Conservation (phyloP, 305 asterid genomes). For the Plantago rigida region DNA sequence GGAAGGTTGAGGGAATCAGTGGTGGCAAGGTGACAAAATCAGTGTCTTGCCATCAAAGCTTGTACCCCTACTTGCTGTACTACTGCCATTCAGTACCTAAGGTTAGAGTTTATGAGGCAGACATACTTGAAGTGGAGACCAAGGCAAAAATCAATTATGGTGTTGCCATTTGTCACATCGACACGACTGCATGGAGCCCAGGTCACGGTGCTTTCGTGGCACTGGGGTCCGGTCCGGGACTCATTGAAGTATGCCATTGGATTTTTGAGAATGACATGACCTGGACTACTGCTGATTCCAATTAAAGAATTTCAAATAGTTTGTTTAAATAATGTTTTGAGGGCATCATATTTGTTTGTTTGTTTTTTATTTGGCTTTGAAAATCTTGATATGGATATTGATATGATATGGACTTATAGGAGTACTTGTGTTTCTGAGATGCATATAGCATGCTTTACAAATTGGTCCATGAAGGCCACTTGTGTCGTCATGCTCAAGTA, state of each 20-base stretch:
- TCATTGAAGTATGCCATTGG: constrained; percentile 81
- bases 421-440: no score
- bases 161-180: constrained; percentile 65
- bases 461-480: constrained; percentile 4
- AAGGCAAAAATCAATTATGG: constrained; percentile 52
- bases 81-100: constrained; percentile 74
- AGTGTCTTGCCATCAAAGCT: constrained; percentile 75
- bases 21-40: constrained; percentile 54
- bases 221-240: constrained; percentile 56
- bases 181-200: constrained; percentile 69
- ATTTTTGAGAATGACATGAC: constrained; percentile 77
- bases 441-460: constrained; percentile 5
- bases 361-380: not conserved
- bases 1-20: constrained; percentile 45
- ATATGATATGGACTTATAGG: not conserved
- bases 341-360: constrained; percentile 9
- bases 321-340: constrained; percentile 10
- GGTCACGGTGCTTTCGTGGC: constrained; percentile 64
- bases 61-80: constrained; percentile 61
- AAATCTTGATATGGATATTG: not conserved
- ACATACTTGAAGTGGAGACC: constrained; percentile 45
- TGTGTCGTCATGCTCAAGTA: constrained; percentile 12
- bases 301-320: not conserved
- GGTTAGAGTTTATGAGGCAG: constrained; percentile 63
- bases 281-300: constrained; percentile 45